phyloP scores from a whole-genome alignment of 2,329 filamentous ascomycete species.

The Neospermospora avenae region DNA sequence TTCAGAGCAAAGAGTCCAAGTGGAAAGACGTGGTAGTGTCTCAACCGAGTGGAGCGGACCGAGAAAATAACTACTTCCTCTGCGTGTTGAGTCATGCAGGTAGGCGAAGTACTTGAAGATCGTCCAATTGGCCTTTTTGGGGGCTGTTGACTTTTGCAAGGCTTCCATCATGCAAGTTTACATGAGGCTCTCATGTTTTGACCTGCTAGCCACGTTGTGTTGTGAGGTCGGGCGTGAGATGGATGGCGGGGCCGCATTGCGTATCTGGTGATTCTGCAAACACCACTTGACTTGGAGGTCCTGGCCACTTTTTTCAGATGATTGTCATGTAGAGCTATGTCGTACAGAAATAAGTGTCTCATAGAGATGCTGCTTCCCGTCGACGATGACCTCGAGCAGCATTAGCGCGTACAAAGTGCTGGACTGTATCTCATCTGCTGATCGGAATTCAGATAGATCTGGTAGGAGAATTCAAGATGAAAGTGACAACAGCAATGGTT shows the following conservation, averaged over 20 bases:
- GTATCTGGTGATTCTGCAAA: conserved; percentile 1
- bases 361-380: conserved; percentile 26
- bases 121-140: background rate
- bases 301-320: background rate
- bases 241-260: background rate
- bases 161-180: background rate
- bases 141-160: background rate
- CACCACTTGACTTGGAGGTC: background rate
- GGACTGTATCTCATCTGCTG: conserved; percentile 18
- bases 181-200: background rate
- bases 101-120: conserved; percentile 16
- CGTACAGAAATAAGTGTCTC: conserved; percentile 16
- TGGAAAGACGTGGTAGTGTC: conserved; percentile 11
- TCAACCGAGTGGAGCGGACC: background rate
- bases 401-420: conserved; percentile 19
- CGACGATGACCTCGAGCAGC: conserved; percentile 26
- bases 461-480: conserved; percentile 7
- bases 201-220: background rate
- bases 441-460: conserved; percentile 21
- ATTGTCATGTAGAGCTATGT: conserved; percentile 8
- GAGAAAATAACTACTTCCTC: conserved; percentile 1
- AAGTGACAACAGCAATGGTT: conserved; percentile 4
- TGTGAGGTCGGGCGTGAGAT: background rate
- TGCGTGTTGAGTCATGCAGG: conserved; percentile 18
- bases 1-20: conserved; percentile 13